Conservation (phyloP, 352 stramenopile genomes). For the Phytophthora melonis region DNA sequence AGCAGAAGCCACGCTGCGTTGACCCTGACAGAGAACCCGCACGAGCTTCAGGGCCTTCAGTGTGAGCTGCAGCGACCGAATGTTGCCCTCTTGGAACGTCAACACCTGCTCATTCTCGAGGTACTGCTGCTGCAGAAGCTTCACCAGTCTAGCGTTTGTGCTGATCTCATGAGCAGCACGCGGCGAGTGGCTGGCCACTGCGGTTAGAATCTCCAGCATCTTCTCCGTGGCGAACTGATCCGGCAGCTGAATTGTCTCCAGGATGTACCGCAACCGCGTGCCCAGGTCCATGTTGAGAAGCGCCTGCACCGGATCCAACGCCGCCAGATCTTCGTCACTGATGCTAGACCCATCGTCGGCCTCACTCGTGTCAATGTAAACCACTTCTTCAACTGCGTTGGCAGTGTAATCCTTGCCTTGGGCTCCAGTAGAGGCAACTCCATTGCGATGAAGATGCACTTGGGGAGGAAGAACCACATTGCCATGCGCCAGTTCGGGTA, state of each 20-base stretch:
- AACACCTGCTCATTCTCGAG: conserved; percentile 62
- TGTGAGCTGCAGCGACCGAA: conserved; percentile 47
- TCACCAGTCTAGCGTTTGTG: conserved; percentile 54
- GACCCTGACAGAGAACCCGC: conserved; percentile 56
- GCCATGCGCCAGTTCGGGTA: conserved; percentile 43
- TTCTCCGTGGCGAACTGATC: conserved; percentile 53
- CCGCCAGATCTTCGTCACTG: conserved; percentile 60
- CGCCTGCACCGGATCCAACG: conserved; percentile 65
- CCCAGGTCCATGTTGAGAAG: conserved; percentile 68
- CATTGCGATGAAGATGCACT: conserved; percentile 57
- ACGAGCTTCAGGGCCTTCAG: conserved; percentile 56
- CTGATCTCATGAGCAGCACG: conserved; percentile 53
- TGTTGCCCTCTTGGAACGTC: conserved; percentile 39
- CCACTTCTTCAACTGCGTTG: conserved; percentile 38
- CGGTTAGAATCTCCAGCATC: conserved; percentile 66
- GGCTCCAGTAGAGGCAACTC: neutral
- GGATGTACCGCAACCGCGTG: conserved; percentile 59
- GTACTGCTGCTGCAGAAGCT: conserved; percentile 56
- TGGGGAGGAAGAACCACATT: conserved; percentile 36
- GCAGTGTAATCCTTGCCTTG: neutral
- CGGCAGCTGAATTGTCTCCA: conserved; percentile 56
- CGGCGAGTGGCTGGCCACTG: conserved; percentile 61
- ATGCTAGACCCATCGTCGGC: conserved; percentile 48
- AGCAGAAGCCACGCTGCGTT: conserved; percentile 47
- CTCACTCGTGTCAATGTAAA: conserved; percentile 63